Evolutionary conservation across 495 filamentous ascomycete genomes (phyloP), one percentile per base, ranked within the genome.

Genomic region (Jackrogersella minutella): DNA sequence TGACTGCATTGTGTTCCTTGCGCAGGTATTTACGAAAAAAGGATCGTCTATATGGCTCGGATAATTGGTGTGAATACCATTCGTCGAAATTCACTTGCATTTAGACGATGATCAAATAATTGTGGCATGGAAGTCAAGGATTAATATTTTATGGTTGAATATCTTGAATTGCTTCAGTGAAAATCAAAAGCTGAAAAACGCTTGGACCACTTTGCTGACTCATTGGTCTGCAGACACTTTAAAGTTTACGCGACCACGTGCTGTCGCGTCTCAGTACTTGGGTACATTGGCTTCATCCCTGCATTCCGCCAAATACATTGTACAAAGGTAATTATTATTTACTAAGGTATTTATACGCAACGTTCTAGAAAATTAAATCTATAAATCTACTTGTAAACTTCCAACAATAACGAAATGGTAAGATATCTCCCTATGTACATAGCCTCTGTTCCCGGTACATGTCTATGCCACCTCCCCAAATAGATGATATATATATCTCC

Each of bases 401-500:
- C n/a, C n/a, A n/a, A n/a, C n/a, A n/a, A n/a, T n/a, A 33, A 24
- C 53, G 69, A 46, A 5, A 75, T 75, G 73, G 71, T 73, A 66
- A 54, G 68, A 39, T 28, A 53, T 22, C 34, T 41, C 19, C n/a
- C n/a, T n/a, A n/a, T 39, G 39, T 47, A 63, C 59, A 54, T 47
- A 21, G 8, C 31, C 19, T 34, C 1, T 17, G 2, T 21, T 46
- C 5, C 14, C 13, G 5, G 14, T 30, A 8, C 2, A 24, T 9
- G 4, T 30, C 31, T n/a, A 17, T 7, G 5, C 3, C 22, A 28
- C 26, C 5, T 13, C 7, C 3, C 24, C 17, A 10, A 31, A 31
- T 26, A 26, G 21, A 13, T n/a, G 13, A 6, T 13, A 8, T 31
- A 26, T 31, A n/a, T n/a, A 19, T 46, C 39, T 46, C 41, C 24